Conservation (phyloP, 2,329 filamentous ascomycete genomes). For the Fusarium sp. region DNA sequence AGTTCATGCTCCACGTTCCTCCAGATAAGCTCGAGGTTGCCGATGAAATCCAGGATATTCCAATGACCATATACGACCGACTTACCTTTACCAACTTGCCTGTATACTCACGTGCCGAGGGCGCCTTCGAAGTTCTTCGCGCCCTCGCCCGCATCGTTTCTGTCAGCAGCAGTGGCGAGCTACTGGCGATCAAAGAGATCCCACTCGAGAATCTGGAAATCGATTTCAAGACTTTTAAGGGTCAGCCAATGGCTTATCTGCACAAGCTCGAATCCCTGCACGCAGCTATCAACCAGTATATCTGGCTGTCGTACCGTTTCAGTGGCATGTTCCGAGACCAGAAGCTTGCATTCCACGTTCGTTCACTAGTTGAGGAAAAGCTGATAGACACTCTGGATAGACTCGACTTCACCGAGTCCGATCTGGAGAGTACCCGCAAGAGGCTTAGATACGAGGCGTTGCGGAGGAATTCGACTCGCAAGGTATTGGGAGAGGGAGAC, state of each 20-base stretch:
- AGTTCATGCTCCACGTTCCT: conserved; percentile 75
- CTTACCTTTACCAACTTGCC: conserved; percentile 82
- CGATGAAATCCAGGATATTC: conserved; percentile 79
- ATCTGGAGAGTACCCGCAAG: conserved; percentile 48
- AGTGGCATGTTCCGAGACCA: conserved; percentile 82
- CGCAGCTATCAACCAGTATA: conserved; percentile 84
- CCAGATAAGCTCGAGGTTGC: conserved; percentile 74
- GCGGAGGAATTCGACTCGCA: conserved; percentile 25
- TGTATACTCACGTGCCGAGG: conserved; percentile 65
- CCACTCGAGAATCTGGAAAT: conserved; percentile 81
- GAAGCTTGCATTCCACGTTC: conserved; percentile 81
- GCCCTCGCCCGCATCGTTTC: conserved; percentile 79
- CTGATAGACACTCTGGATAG: conserved; percentile 67
- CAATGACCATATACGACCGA: conserved; percentile 79
- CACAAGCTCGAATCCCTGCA: conserved; percentile 81
- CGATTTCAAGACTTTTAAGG: conserved; percentile 57
- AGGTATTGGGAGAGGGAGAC: conserved; percentile 31
- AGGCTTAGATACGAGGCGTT: conserved; percentile 42
- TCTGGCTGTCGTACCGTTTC: conserved; percentile 95
- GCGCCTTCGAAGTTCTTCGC: conserved; percentile 65
- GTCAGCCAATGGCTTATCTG: conserved; percentile 69
- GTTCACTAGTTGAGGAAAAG: conserved; percentile 79
- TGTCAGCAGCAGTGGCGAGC: conserved; percentile 71
- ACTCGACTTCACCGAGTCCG: conserved; percentile 63
- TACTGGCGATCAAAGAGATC: conserved; percentile 79